Percentiles rank a stretch among this genome's conserved stretches.
Evolutionary conservation across 345 rosid genomes (phyloP).

Genomic region (thale cress (Arabidopsis thaliana)): DNA sequence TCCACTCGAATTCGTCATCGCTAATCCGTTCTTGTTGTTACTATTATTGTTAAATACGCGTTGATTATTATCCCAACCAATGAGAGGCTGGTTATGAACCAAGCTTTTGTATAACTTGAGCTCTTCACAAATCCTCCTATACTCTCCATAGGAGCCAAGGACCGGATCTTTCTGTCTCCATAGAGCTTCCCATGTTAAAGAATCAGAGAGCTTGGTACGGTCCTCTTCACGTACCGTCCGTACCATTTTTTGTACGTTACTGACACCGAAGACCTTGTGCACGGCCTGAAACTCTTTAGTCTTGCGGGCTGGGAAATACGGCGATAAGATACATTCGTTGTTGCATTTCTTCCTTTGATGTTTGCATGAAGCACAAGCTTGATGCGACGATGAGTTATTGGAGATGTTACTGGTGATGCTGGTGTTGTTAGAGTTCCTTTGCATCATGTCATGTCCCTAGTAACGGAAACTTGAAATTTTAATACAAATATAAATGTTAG

Average conservation of each 20-base stretch:
- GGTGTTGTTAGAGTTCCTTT: slow-evolving; percentile 12
- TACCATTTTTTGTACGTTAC: slow-evolving; percentile 60
- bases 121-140: slow-evolving; percentile 56
- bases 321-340: slow-evolving; percentile 45
- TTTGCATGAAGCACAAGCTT: slow-evolving; percentile 53
- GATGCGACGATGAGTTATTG: slow-evolving; percentile 39
- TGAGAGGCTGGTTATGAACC: slow-evolving; percentile 38
- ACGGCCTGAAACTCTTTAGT: slow-evolving; percentile 50
- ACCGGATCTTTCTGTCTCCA: slow-evolving; percentile 72
- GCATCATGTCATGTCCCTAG: slow-evolving; percentile 45
- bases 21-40: slow-evolving; percentile 35
- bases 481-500: background rate
- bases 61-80: slow-evolving; percentile 41
- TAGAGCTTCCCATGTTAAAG: slow-evolving; percentile 81
- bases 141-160: slow-evolving; percentile 68
- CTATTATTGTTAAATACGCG: slow-evolving; percentile 24
- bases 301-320: slow-evolving; percentile 45
- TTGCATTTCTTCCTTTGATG: slow-evolving; percentile 51
- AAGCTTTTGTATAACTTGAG: slow-evolving; percentile 53
- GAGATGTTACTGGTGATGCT: background rate
- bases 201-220: slow-evolving; percentile 55
- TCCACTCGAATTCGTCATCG: slow-evolving; percentile 28
- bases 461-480: background rate
- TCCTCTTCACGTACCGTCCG: slow-evolving; percentile 53
- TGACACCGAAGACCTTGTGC: slow-evolving; percentile 48